Evolutionary conservation across 306 rosid species (phyloP).

Genomic region (Cucurbita maxima): DNA sequence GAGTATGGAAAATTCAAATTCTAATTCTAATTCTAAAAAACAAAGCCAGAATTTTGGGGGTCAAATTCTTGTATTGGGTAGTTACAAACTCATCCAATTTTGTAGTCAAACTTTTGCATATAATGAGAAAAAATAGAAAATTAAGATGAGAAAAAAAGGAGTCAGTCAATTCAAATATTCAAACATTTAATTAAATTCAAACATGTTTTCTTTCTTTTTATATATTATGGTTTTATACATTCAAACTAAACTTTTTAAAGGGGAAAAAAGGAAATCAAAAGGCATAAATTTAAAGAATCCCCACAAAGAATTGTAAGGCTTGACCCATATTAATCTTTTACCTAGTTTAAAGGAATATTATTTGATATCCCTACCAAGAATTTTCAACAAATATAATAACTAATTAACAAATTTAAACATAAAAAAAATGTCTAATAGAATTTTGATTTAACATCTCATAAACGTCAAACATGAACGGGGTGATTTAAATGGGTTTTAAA

Average conservation of each 20-base stretch:
- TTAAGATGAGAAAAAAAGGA: neutral
- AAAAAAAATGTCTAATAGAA: no score
- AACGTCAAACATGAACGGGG: no score
- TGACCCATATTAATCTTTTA: no score
- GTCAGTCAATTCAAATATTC: neutral
- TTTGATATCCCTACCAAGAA: no score
- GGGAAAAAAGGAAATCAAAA: neutral
- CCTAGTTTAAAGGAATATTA: no score
- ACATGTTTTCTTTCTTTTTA: neutral
- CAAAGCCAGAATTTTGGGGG: neutral
- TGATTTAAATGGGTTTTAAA: no score
- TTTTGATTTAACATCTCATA: no score
- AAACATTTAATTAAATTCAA: neutral
- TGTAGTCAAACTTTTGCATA: neutral
- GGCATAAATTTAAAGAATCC: neutral
- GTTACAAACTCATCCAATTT: neutral
- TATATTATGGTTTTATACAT: neutral
- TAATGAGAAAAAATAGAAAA: neutral
- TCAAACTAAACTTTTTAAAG: neutral
- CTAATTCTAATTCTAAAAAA: neutral
- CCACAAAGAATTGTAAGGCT: neutral
- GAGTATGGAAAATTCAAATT: neutral
- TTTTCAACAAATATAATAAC: no score
- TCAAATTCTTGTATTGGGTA: neutral
- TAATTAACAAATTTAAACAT: no score